Conservation (phyloP, 2,329 filamentous ascomycete genomes). For the Botrytis medusae region DNA sequence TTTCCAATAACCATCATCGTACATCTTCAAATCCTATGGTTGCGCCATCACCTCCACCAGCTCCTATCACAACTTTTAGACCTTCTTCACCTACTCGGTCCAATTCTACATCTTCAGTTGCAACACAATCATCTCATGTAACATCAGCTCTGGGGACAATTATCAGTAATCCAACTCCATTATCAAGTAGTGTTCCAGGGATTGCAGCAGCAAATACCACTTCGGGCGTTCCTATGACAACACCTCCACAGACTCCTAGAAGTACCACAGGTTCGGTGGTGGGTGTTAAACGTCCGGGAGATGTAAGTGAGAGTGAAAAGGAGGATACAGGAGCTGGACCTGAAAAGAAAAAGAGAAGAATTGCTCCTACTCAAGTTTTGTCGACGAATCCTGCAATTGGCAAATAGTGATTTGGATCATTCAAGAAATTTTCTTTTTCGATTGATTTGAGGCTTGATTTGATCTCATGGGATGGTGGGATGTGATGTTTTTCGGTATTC, state of each 20-base stretch:
- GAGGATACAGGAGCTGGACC: slow-evolving; percentile 50
- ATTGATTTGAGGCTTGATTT: not conserved
- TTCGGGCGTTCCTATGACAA: slow-evolving; percentile 67
- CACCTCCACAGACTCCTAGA: slow-evolving; percentile 84
- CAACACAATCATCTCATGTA: slow-evolving; percentile 60
- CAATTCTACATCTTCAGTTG: slow-evolving; percentile 80
- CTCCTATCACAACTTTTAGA: slow-evolving; percentile 52
- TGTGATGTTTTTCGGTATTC: not conserved
- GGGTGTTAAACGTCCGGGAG: slow-evolving; percentile 55
- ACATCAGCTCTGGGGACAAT: slow-evolving; percentile 46
- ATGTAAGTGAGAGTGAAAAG: slow-evolving; percentile 50
- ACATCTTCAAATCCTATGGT: slow-evolving; percentile 55
- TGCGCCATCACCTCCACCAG: slow-evolving; percentile 59
- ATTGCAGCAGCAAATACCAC: slow-evolving; percentile 65
- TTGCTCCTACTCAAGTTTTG: slow-evolving; percentile 58
- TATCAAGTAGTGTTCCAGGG: slow-evolving; percentile 72
- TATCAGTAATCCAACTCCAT: slow-evolving; percentile 75
- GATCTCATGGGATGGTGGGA: not conserved
- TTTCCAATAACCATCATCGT: slow-evolving; percentile 53
- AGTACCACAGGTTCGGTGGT: slow-evolving; percentile 57
- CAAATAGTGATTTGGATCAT: not conserved
- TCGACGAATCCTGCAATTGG: not conserved
- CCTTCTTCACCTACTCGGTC: slow-evolving; percentile 79
- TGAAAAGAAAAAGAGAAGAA: slow-evolving; percentile 62
- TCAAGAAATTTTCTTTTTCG: not conserved